Evolutionary conservation across 2,329 filamentous ascomycete genomes (phyloP), one percentile per base, ranked within the genome.

Genomic region (Cytospora paraplurivora): DNA sequence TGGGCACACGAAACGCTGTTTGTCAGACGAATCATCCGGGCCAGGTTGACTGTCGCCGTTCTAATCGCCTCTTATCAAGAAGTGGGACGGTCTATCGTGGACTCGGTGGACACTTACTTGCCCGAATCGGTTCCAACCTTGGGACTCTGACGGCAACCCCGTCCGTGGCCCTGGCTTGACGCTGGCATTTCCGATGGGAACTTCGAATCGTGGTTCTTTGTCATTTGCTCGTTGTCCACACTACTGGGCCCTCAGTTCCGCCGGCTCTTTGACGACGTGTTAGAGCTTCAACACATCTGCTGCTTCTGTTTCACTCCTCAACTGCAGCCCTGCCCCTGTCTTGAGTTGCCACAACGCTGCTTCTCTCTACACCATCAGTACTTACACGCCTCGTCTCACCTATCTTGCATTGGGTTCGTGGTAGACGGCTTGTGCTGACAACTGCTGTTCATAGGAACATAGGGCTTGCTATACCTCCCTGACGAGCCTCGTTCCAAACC

Each of bases 11-110:
- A 41, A 27, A 8, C 13, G 34, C 47, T 17, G 2, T 5, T 33
- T 38, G 35, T 21, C 38, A 37, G 38, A 47, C 59, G 51, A 61
- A 38, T 61, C 59, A 61, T 61, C 59, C 44, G 8, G 44, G 11
- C n/a, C 51, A 61, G 59, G 59, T 61, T 49, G 59, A 61, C 59
- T 61, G 59, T 61, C 38, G 59, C 51, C 59, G 59, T 55, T 15
- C 41, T 38, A 44, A 50, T 51, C 32, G 35, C 17, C 12, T 44
- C 59, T 61, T 61, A 61, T 61, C 59, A 19, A 27, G 33, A 33
- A 52, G 47, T 17, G 59, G 51, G 33, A 33, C 59, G 49, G 19
- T 38, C 32, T 50, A 49, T 55, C 35, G 38, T 61, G 59, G 35
- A 52, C 33, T 41, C 51, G 6, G 59, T 61, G 59, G 59, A 53